Percentiles rank a stretch among this genome's conserved stretches.
Conservation (phyloP, 371 early-diverging fungal genomes). For the Vairimorpha ceranae region DNA sequence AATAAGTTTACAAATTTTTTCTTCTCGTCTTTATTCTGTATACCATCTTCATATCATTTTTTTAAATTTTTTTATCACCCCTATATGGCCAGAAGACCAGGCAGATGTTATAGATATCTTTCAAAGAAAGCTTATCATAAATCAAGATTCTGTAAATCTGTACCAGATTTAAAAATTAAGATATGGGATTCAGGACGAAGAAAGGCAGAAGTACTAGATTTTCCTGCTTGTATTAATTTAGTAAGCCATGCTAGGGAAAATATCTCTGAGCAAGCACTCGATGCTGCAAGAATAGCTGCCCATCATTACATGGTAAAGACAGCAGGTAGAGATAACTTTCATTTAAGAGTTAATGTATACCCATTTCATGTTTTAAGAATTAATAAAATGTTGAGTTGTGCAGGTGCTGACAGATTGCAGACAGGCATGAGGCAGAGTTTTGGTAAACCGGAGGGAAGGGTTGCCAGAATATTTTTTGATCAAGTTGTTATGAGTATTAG, state of each 20-base stretch:
- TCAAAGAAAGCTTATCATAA: conserved; percentile 99
- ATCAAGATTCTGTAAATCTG: conserved; percentile 98
- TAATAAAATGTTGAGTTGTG: conserved; percentile 99
- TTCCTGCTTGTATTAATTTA: conserved; percentile 89
- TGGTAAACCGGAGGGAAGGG: conserved; percentile 96
- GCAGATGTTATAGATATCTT: conserved; percentile 72
- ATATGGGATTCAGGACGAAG: conserved; percentile 97
- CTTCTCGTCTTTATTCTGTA: conserved; percentile 6
- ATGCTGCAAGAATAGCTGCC: conserved; percentile 95
- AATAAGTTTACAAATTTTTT: neutral
- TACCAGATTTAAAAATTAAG: conserved; percentile 95
- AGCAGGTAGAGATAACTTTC: conserved; percentile 98
- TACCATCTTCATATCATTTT: neutral
- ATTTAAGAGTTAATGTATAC: conserved; percentile 96
- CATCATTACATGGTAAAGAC: conserved; percentile 98
- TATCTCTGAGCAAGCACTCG: conserved; percentile 94
- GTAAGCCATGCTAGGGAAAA: conserved; percentile 96
- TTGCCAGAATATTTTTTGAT: conserved; percentile 96
- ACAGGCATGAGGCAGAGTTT: conserved; percentile 99
- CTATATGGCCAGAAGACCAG: conserved; percentile 63
- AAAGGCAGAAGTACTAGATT: conserved; percentile 93
- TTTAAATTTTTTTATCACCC: conserved; percentile 7
- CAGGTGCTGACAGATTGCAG: conserved; percentile 99
- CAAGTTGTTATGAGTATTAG: conserved; percentile 94
- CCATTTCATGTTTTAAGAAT: conserved; percentile 99